Percentiles rank a stretch among this genome's conserved stretches.
These are phyloP conservation scores for Pseudogymnoascus sp. DNA, from an alignment of 2,329 filamentous ascomycete species.

Conservation along the genomic window DNA sequence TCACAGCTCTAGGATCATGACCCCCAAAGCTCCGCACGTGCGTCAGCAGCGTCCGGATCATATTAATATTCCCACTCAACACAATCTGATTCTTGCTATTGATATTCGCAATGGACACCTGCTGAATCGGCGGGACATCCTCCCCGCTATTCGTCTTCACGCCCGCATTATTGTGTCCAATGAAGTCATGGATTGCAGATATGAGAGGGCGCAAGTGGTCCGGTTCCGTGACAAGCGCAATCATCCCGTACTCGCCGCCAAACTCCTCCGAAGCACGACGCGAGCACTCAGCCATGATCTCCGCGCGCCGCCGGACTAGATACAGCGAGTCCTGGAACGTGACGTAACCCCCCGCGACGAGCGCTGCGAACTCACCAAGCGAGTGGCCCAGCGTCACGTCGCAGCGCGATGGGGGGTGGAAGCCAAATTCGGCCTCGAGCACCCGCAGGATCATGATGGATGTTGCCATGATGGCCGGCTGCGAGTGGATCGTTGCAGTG, in stretches of 20 bases:
- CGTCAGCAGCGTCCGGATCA: constrained; percentile 71
- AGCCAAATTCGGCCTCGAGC: constrained; percentile 76
- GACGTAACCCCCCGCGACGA: constrained; percentile 77
- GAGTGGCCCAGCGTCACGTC: constrained; percentile 86
- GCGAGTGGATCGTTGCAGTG: constrained; percentile 77
- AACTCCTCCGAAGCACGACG: constrained; percentile 53
- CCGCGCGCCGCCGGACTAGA: constrained; percentile 68
- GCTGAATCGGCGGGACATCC: constrained; percentile 67
- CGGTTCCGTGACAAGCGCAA: constrained; percentile 82
- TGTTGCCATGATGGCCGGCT: constrained; percentile 93
- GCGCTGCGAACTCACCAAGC: constrained; percentile 83
- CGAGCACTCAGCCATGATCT: constrained; percentile 75
- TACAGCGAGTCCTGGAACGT: constrained; percentile 68
- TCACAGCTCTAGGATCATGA: constrained; percentile 81
- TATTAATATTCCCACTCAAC: constrained; percentile 74
- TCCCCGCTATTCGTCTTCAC: constrained; percentile 59
- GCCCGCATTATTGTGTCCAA: constrained; percentile 58
- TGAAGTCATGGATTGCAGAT: constrained; percentile 67
- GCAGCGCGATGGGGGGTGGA: constrained; percentile 59
- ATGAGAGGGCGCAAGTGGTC: constrained; percentile 63
- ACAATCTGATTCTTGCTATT: constrained; percentile 97
- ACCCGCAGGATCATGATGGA: constrained; percentile 84
- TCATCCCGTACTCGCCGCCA: constrained; percentile 86
- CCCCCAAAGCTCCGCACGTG: constrained; percentile 85
- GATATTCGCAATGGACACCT: constrained; percentile 86